These are phyloP conservation scores for Toxicodendron radicans DNA, from an alignment of 345 rosid genomes.

Conservation along the genomic window DNA sequence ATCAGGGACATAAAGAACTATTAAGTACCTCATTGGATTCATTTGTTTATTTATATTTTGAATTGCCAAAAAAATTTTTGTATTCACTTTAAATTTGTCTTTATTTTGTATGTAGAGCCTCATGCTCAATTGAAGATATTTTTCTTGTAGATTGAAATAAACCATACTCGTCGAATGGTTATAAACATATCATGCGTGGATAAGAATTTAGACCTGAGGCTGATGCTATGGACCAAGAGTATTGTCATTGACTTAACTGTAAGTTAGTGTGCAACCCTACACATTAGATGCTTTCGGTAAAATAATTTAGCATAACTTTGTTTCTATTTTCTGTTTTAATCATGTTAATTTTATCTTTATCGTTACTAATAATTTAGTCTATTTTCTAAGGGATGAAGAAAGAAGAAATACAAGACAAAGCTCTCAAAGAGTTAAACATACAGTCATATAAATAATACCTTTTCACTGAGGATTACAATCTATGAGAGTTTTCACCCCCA, in stretches of 20 bases:
- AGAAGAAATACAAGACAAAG: not conserved
- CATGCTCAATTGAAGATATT: not conserved
- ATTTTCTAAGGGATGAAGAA: not conserved
- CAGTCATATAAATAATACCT: too few relatives aligned
- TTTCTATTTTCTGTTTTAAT: not conserved
- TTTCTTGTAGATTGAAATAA: not conserved
- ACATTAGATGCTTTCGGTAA: not conserved
- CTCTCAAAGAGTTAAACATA: not conserved
- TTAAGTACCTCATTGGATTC: too few relatives aligned
- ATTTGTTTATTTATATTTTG: too few relatives aligned
- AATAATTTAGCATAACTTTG: too few relatives aligned
- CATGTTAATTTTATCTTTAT: too few relatives aligned
- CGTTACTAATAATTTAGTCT: not conserved
- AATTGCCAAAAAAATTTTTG: too few relatives aligned
- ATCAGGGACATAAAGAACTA: too few relatives aligned
- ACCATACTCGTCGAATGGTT: not conserved
- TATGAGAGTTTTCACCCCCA: too few relatives aligned
- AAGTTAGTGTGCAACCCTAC: constrained; percentile 4
- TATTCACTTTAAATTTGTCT: too few relatives aligned
- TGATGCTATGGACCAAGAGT: not conserved
- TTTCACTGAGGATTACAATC: not conserved
- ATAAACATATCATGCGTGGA: not conserved
- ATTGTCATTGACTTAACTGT: constrained; percentile 21
- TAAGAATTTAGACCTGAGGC: not conserved
- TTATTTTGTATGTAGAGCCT: not conserved